Evolutionary conservation across 495 filamentous ascomycete species (phyloP), one percentile per base, ranked within the genome.

Genomic region (Penicillium riverlandense): DNA sequence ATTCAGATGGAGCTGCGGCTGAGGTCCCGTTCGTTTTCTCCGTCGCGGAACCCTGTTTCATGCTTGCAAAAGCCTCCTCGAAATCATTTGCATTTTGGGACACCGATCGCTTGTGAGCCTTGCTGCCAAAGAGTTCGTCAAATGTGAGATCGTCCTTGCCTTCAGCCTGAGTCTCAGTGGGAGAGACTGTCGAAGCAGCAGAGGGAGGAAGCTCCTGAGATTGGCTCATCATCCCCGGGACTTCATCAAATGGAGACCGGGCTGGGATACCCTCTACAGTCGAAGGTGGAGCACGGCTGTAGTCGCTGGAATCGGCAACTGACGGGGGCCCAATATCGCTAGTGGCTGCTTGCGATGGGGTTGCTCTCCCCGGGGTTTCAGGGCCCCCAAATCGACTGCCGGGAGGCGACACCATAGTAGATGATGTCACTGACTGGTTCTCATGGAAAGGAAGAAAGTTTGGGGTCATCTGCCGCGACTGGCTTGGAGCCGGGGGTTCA

Each of bases 361-460:
- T 80, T 34, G 82, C 84, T 31, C 76, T 58, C 6, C 75, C 77
- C 27, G 76, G 65, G 14, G 54, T 59, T 32, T 82, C 78, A 41
- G 50, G 53, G 16, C 57, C 63, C 40, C 80, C 83, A 55, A 78
- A 79, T 40, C 85, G 76, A 56, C 86, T 88, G 35, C 77, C 83
- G 22, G 90, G 83, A n/a, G 88, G 84, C 11, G 85, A 84, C 27
- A 85, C 85, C 66, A 83, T 82, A 2, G 88, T 86, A 2, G 88
- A 91, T 13, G 85, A 87, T 42, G 77, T 80, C 37, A 83, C 61
- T 1, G 86, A 87, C 40, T 88, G 85, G 32, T 76, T 67, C 22
- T 70, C 69, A 42, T 65, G 72, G 44, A 92, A 80, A 0, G 85
- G 82, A 12, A 87, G 65, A 52, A 84, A 85, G 54, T 73, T 77